Evolutionary conservation across 257 asterid species (phyloP).

Genomic region (Mentha longifolia): DNA sequence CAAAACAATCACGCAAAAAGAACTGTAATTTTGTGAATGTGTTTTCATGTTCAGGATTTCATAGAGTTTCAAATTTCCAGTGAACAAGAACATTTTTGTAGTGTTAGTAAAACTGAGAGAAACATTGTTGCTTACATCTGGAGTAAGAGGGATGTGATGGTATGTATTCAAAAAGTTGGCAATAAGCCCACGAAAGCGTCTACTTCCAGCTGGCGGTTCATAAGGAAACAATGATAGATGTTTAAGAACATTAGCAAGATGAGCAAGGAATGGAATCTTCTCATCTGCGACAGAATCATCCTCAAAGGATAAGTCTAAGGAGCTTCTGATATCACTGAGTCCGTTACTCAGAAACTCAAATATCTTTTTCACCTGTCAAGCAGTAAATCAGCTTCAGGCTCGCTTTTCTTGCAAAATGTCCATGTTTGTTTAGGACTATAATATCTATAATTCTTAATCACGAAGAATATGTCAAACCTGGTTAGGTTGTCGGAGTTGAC

Average conservation of each 20-base stretch:
- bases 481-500: constrained; percentile 90
- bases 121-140: constrained; percentile 67
- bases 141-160: constrained; percentile 88
- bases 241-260: constrained; percentile 86
- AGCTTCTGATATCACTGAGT: constrained; percentile 86
- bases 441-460: constrained; percentile 1
- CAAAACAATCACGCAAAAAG: not conserved
- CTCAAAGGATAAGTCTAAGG: constrained; percentile 90
- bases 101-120: not conserved
- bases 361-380: constrained; percentile 82
- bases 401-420: constrained; percentile 18
- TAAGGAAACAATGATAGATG: constrained; percentile 78
- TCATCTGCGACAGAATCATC: constrained; percentile 99
- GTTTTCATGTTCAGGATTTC: no score
- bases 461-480: constrained; percentile 52
- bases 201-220: constrained; percentile 97
- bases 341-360: constrained; percentile 91
- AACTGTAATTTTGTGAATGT: no score
- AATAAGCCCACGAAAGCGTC: constrained; percentile 79
- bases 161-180: constrained; percentile 91
- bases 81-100: not conserved
- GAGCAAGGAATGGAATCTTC: constrained; percentile 95
- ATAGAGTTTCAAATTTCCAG: not conserved
- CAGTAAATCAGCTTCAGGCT: constrained; percentile 37
- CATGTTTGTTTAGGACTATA: not conserved